Evolutionary conservation across 2,329 filamentous ascomycete genomes (phyloP).

Genomic region (Erysiphe neolycopersici): DNA sequence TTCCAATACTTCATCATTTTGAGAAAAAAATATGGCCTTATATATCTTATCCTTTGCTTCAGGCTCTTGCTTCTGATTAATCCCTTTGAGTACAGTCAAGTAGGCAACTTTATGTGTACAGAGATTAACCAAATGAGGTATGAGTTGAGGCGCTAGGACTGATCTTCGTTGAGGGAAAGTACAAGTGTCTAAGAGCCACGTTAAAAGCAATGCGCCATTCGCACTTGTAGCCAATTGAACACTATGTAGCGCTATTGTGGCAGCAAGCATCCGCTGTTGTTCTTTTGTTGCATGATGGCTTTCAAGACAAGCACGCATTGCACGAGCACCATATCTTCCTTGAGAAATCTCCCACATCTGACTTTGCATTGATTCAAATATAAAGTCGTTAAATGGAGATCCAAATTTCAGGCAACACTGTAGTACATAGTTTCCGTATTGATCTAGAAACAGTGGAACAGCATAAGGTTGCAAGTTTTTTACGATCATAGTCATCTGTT

Average conservation of each 20-base stretch:
- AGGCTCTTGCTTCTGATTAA: slow-evolving; percentile 87
- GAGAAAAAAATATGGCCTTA: slow-evolving; percentile 75
- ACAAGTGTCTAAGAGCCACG: slow-evolving; percentile 96
- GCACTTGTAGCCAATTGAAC: slow-evolving; percentile 90
- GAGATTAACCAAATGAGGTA: slow-evolving; percentile 77
- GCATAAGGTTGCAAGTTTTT: slow-evolving; percentile 66
- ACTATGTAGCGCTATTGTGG: slow-evolving; percentile 84
- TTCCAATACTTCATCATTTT: slow-evolving; percentile 63
- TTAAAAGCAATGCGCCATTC: slow-evolving; percentile 78
- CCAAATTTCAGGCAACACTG: slow-evolving; percentile 91
- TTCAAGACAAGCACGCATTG: slow-evolving; percentile 90
- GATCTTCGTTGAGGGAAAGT: slow-evolving; percentile 79
- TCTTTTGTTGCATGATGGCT: slow-evolving; percentile 88
- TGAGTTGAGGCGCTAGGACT: slow-evolving; percentile 71
- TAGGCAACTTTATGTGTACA: slow-evolving; percentile 98
- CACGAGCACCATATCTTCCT: slow-evolving; percentile 78
- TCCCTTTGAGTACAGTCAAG: slow-evolving; percentile 86
- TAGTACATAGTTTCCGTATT: slow-evolving; percentile 95
- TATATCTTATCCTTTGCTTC: slow-evolving; percentile 79
- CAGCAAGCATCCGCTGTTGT: slow-evolving; percentile 83
- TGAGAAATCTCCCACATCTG: slow-evolving; percentile 84
- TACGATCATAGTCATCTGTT: slow-evolving; percentile 64
- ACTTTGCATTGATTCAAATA: slow-evolving; percentile 91
- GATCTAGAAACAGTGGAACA: slow-evolving; percentile 78
- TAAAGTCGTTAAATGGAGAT: slow-evolving; percentile 74